Conservation (phyloP, 805 yeast genomes). For the Candida loeiensis region DNA sequence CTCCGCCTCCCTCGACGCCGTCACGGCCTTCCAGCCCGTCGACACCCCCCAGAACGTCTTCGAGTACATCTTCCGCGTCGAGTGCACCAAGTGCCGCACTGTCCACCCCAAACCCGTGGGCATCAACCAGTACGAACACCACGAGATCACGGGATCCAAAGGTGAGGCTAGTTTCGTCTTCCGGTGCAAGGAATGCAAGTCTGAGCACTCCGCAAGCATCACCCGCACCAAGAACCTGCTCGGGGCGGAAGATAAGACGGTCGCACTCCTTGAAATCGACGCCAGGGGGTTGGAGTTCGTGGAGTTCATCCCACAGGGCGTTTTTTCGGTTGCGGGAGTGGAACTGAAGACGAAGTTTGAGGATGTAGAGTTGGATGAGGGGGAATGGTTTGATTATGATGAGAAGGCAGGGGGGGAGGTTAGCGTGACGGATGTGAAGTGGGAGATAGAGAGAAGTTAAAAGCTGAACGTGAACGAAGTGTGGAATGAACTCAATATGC, state of each 20-base stretch:
- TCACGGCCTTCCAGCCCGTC: constrained; percentile 52
- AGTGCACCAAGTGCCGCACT: constrained; percentile 80
- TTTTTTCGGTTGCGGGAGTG: constrained; percentile 52
- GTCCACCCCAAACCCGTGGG: constrained; percentile 65
- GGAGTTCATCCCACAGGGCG: constrained; percentile 66
- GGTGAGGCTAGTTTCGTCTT: constrained; percentile 85
- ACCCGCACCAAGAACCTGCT: constrained; percentile 28
- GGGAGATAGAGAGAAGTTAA: constrained; percentile 45
- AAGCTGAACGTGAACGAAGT: too few species aligned
- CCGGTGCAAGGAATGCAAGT: constrained; percentile 65
- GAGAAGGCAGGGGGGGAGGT: constrained; percentile 80
- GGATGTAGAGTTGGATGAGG: constrained; percentile 70
- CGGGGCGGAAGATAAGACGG: constrained; percentile 42
- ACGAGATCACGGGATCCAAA: constrained; percentile 63
- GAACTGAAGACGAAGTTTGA: constrained; percentile 50
- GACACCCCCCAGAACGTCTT: constrained; percentile 63
- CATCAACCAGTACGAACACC: constrained; percentile 63
- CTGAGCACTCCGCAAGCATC: constrained; percentile 36
- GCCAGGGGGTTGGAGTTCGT: constrained; percentile 78
- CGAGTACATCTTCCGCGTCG: constrained; percentile 69
- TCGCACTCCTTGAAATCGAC: constrained; percentile 66
- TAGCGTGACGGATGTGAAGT: constrained; percentile 67
- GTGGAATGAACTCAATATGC: not conserved
- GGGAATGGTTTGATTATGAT: constrained; percentile 95
- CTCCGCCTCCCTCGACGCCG: constrained; percentile 50